Evolutionary conservation across 1,284 basidiomycete genomes (phyloP), one percentile per base, ranked within the genome.

Genomic region (Cryptococcus sp.): DNA sequence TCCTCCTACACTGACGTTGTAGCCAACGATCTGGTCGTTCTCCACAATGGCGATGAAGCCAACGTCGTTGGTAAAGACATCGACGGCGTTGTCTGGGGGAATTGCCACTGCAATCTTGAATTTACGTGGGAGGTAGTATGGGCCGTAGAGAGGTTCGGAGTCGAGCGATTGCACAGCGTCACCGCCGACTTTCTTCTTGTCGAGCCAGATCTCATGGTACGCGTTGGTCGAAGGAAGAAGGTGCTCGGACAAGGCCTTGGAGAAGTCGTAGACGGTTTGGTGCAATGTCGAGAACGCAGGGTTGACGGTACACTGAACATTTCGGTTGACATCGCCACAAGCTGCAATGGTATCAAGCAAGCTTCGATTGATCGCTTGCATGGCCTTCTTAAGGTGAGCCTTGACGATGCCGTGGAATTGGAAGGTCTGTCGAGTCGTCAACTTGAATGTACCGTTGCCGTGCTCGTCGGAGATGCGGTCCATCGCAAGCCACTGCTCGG

Each of bases 341-440:
- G 96, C 95, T 49, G 95, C 95, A 62, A 99, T 87, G 5, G 96
- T 99, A 80, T 99, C 96, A 61, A 99, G 83, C 69, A 97, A 77
- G 35, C 85, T 87, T 60, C 88, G 85, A 81, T 99, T 99, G 79
- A 99, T 98, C 58, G 88, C 91, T 81, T 96, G 93, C 75, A 99
- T 98, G 20, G 93, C 90, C 43, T 89, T 87, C 82, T 99, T 99
- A 77, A 99, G 81, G 78, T 99, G 91, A 65, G 85, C 85, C 84
- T 99, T 99, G 82, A 99, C 73, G 67, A 99, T 89, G 62, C 95
- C 95, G 80, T 99, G 95, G 85, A 97, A 99, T 81, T 99, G 95
- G 87, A 98, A 98, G n/a, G 96, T 99, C 80, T 94, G 88, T 62
- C 95, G 84, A 27, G 96, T 99, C 51, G 95, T 99, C 69, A 99